A percentile compares a stretch with the other conserved stretches of the same genome.
Evolutionary conservation across 768 basidiomycete genomes (phyloP).

Genomic region (Lentinula sp.): DNA sequence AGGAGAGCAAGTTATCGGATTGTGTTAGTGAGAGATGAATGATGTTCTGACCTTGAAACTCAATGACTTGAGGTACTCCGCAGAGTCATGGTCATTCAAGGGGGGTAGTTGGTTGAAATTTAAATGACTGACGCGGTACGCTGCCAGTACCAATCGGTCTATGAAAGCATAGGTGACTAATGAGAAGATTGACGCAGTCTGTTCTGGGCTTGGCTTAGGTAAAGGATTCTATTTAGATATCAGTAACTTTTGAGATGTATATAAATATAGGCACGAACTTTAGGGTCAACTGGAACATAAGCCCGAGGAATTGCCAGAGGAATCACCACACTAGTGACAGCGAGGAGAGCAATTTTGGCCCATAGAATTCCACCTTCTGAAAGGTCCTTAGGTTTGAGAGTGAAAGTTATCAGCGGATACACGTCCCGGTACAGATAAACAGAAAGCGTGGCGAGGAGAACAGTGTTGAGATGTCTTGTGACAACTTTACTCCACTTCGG

Average conservation of each 20-base stretch:
- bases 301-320: slow-evolving; percentile 51
- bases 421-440: slow-evolving; percentile 56
- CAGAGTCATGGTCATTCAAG: slow-evolving; percentile 22
- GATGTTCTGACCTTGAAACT: slow-evolving; percentile 17
- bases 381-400: slow-evolving; percentile 41
- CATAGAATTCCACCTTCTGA: slow-evolving; percentile 45
- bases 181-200: slow-evolving; percentile 36
- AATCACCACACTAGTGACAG: slow-evolving; percentile 37
- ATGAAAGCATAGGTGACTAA: slow-evolving; percentile 34
- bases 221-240: slow-evolving; percentile 4
- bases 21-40: background rate
- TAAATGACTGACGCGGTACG: slow-evolving; percentile 23
- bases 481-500: slow-evolving; percentile 29
- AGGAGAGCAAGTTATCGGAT: slow-evolving; percentile 4
- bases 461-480: slow-evolving; percentile 38
- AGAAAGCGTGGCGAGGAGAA: slow-evolving; percentile 40
- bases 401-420: slow-evolving; percentile 53
- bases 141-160: slow-evolving; percentile 24
- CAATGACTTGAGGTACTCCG: slow-evolving; percentile 16
- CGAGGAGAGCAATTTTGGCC: slow-evolving; percentile 43
- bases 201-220: slow-evolving; percentile 31
- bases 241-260: background rate
- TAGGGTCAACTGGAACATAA: slow-evolving; percentile 54
- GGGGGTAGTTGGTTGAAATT: slow-evolving; percentile 27
- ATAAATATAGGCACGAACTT: slow-evolving; percentile 15